A percentile compares a stretch with the other conserved stretches of the same genome.
Evolutionary conservation across 176 grass and related monocot species (phyloP).

Genomic region (Microstegium vimineum): DNA sequence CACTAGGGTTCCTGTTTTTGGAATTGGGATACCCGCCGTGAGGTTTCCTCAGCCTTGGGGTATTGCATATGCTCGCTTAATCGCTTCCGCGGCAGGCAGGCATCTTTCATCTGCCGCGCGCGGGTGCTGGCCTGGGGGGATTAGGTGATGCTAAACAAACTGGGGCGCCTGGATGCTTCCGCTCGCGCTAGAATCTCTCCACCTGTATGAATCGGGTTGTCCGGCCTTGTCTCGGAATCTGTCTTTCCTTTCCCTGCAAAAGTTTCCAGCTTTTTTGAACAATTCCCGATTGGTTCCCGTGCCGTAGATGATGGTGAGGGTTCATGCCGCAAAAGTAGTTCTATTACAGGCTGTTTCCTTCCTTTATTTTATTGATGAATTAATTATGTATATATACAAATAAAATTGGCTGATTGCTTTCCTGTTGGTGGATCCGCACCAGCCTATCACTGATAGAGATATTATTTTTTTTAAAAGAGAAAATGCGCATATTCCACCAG

Average conservation of each 20-base stretch:
- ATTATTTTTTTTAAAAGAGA: not conserved
- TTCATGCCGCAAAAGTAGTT: conserved; percentile 21
- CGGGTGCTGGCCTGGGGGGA: conserved; percentile 1
- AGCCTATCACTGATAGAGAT: conserved; percentile 6
- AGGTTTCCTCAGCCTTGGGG: not conserved
- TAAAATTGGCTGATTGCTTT: not conserved
- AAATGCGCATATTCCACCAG: conserved; percentile 9
- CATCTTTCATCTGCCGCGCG: not conserved
- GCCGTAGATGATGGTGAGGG: not conserved
- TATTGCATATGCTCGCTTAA: not conserved
- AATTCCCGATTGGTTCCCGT: conserved; percentile 22
- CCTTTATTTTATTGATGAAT: not conserved
- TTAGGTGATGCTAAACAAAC: not conserved
- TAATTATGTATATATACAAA: not conserved
- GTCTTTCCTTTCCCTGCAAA: conserved; percentile 14
- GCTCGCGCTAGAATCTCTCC: conserved; percentile 25
- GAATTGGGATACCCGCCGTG: not conserved
- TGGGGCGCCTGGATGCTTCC: conserved; percentile 26
- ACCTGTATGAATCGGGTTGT: conserved; percentile 11
- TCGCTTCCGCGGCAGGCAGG: not conserved
- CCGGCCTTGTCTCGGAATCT: conserved; percentile 25
- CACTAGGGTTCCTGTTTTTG: not conserved
- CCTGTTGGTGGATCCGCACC: conserved; percentile 18
- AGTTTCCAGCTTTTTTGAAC: conserved; percentile 9
- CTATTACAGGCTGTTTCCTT: not conserved